phyloP scores from a whole-genome alignment of 2,329 filamentous ascomycete genomes.

The Cryphonectria parasitica region DNA sequence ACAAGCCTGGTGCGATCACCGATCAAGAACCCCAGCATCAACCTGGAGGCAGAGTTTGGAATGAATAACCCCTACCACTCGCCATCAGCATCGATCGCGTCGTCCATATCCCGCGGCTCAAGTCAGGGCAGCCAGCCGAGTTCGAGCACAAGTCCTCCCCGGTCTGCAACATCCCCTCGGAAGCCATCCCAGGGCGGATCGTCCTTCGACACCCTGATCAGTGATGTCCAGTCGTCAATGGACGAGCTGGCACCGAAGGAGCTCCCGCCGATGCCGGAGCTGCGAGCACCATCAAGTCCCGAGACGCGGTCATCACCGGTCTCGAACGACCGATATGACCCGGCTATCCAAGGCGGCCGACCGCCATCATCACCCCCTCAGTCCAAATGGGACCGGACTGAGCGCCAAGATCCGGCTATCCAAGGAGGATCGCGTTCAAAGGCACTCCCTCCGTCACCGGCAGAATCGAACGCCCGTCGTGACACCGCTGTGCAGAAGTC shows the following conservation, averaged over 20 bases:
- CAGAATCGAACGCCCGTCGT: slow-evolving; percentile 36
- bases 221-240: slow-evolving; percentile 59
- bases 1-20: slow-evolving; percentile 51
- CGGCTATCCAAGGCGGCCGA: slow-evolving; percentile 33
- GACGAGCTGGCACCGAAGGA: slow-evolving; percentile 42
- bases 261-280: slow-evolving; percentile 39
- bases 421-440: slow-evolving; percentile 24
- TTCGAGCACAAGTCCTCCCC: slow-evolving; percentile 61
- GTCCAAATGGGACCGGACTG: slow-evolving; percentile 19
- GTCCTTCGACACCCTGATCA: slow-evolving; percentile 57
- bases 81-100: slow-evolving; percentile 66
- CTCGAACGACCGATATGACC: slow-evolving; percentile 38
- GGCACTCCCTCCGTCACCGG: slow-evolving; percentile 23
- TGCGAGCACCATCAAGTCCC: slow-evolving; percentile 26
- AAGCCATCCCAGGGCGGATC: slow-evolving; percentile 46
- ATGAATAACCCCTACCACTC: slow-evolving; percentile 67
- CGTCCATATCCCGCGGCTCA: slow-evolving; percentile 57
- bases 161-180: slow-evolving; percentile 43
- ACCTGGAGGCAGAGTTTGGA: slow-evolving; percentile 64
- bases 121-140: slow-evolving; percentile 59
- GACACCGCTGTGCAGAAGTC: slow-evolving; percentile 44
- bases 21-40: slow-evolving; percentile 50
- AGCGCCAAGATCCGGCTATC: slow-evolving; percentile 40
- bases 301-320: slow-evolving; percentile 30
- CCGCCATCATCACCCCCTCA: slow-evolving; percentile 26